A percentile compares a stretch with the other conserved stretches of the same genome.
Conservation (phyloP, 805 yeast genomes). For the Lipomyces chichibuensis region DNA sequence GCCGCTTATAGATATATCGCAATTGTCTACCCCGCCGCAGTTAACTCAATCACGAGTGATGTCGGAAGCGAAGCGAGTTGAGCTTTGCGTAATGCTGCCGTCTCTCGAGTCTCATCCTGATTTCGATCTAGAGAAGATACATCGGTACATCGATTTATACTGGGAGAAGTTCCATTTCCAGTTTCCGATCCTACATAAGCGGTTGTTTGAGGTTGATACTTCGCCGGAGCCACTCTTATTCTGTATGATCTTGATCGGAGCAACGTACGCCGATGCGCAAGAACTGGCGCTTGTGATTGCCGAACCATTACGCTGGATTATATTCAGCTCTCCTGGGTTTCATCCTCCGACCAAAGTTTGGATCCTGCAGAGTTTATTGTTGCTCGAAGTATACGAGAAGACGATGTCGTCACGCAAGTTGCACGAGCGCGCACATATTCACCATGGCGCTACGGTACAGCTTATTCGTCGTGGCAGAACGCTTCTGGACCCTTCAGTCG, state of each 20-base stretch:
- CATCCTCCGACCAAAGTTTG: constrained; percentile 76
- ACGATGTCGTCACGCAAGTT: constrained; percentile 65
- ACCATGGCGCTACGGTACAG: constrained; percentile 80
- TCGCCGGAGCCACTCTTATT: constrained; percentile 56
- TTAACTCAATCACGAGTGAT: constrained; percentile 41
- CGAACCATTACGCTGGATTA: constrained; percentile 64
- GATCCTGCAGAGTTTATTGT: constrained; percentile 71
- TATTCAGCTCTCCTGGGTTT: constrained; percentile 72
- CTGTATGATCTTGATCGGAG: constrained; percentile 62
- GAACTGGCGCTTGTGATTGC: constrained; percentile 53
- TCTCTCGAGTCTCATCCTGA: constrained; percentile 46
- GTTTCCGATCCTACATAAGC: constrained; percentile 61
- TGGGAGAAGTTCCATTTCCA: constrained; percentile 66
- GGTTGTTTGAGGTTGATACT: constrained; percentile 56
- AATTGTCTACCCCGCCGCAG: constrained; percentile 46
- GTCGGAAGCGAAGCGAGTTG: constrained; percentile 41
- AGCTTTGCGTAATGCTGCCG: constrained; percentile 30
- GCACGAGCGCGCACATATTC: constrained; percentile 83
- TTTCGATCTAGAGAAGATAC: constrained; percentile 43
- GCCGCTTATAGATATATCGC: constrained; percentile 50
- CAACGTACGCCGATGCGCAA: constrained; percentile 50
- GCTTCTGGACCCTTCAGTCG: constrained; percentile 8
- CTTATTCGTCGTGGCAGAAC: constrained; percentile 52
- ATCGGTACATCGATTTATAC: constrained; percentile 45
- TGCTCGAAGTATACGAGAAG: constrained; percentile 79